Base-by-base conservation (phyloP, 805 yeast genomes). In the Starmerella geochares region DNA sequence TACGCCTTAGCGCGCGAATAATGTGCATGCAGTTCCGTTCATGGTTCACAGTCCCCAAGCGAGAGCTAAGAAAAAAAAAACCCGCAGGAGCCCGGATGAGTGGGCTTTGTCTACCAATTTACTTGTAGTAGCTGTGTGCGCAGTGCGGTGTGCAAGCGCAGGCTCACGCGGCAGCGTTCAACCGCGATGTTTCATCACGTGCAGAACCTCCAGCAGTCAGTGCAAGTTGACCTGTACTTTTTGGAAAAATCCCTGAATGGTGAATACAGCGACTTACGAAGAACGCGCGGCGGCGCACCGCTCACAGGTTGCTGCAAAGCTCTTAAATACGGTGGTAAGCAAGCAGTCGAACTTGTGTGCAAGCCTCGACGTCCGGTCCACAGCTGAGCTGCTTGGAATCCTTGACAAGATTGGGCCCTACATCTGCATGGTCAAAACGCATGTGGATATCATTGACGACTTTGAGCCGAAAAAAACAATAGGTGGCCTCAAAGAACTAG, bases 321-420 rank as follows among this genome's bases (percentile, higher is more conserved):
- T 92, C 24, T 71, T 92, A 52, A 66, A 67, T 16, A 73, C 88
- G 32, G 86, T 90, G 83, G 85, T 80, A 46, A 64, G 68, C 40
- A 92, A 92, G 67, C 72, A 86, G 66, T 76, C 95, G 46, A 92
- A 90, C 60, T 73, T 92, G 50, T 92, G 97, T 72, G 96, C 96
- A 10, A 87, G 96, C 9, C 78, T 90, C 13, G 99, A 92, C 65
- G 94, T 92, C 21, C 76, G 78, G 52, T 79, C 84, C 31, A 87
- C 96, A 4, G 63, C 64, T 5, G 96, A 92, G 62, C 74, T 92
- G 45, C 71, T 92, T 42, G 60, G 62, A 0, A 73, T 90, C 46
- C 75, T 83, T 19, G 96, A 90, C 49, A 73, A 73, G 49, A 72
- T 92, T 44, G 98, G 96, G 4, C 97, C 99, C 4, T 80, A 78